These are phyloP conservation scores for Pythium guiyangense DNA, from an alignment of 352 stramenopile genomes.

Conservation along the genomic window DNA sequence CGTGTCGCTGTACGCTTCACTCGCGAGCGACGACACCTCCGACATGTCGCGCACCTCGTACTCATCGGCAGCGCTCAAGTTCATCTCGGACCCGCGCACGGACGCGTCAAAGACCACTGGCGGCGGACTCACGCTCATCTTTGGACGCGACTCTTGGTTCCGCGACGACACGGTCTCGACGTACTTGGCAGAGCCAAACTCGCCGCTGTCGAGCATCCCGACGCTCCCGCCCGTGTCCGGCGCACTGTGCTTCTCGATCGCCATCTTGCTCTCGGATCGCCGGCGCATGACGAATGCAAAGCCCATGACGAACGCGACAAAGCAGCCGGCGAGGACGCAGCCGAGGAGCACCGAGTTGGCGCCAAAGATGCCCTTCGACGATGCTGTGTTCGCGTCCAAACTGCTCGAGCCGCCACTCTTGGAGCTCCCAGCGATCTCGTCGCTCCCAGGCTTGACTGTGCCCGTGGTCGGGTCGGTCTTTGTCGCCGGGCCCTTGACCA, in stretches of 20 bases:
- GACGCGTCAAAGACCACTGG: constrained; percentile 33
- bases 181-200: constrained; percentile 25
- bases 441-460: constrained; percentile 8
- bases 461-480: background rate
- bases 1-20: constrained; percentile 34
- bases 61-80: constrained; percentile 25
- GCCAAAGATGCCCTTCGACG: constrained; percentile 10
- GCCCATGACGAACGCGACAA: constrained; percentile 17
- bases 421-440: background rate
- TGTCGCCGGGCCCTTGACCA: background rate
- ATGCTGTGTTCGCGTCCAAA: constrained; percentile 9
- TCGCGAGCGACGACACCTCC: constrained; percentile 38
- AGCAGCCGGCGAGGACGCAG: constrained; percentile 31
- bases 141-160: constrained; percentile 29
- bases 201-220: constrained; percentile 37
- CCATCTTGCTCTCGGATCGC: constrained; percentile 29
- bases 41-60: constrained; percentile 30
- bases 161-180: constrained; percentile 42
- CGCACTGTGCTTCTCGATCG: constrained; percentile 22
- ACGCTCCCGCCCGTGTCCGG: constrained; percentile 19
- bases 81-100: constrained; percentile 39
- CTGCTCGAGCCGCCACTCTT: constrained; percentile 8
- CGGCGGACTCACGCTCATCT: constrained; percentile 30
- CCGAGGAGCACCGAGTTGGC: constrained; percentile 34
- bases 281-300: constrained; percentile 48